A percentile compares a stretch with the other conserved stretches of the same genome.
Conservation (phyloP, 2,329 filamentous ascomycete genomes). For the Cladophialophora chaetospira region DNA sequence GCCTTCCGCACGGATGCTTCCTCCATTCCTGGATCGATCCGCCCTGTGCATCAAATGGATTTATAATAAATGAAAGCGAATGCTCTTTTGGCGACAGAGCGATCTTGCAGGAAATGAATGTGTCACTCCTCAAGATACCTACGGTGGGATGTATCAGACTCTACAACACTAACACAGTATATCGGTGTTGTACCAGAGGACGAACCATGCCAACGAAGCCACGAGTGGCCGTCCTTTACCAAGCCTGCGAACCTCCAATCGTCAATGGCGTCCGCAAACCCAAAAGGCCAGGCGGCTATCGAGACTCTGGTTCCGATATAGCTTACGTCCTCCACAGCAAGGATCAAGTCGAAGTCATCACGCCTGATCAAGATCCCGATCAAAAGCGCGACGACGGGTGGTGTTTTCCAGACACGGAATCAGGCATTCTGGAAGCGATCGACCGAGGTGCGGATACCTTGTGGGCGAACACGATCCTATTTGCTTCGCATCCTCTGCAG, state of each 20-base stretch:
- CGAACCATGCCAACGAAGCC: too few relatives aligned
- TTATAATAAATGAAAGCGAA: too few relatives aligned
- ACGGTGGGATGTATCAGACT: too few relatives aligned
- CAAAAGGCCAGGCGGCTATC: conserved; percentile 54
- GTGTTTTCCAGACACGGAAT: conserved; percentile 50
- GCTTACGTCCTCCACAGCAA: conserved; percentile 43
- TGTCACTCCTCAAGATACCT: too few relatives aligned
- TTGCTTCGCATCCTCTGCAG: conserved; percentile 53
- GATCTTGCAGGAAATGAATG: too few relatives aligned
- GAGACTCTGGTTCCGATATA: conserved; percentile 51
- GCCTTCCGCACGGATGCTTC: too few relatives aligned
- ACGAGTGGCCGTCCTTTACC: conserved; percentile 51
- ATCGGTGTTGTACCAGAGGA: too few relatives aligned
- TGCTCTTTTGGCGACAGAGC: too few relatives aligned
- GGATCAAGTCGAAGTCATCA: conserved; percentile 41
- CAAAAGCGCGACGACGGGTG: conserved; percentile 40
- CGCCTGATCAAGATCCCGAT: conserved; percentile 36
- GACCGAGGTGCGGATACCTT: conserved; percentile 48
- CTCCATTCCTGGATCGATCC: too few relatives aligned
- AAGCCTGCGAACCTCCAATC: conserved; percentile 50
- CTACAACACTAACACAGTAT: too few relatives aligned
- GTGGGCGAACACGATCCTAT: conserved; percentile 57
- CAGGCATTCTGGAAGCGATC: conserved; percentile 46
- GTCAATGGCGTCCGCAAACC: conserved; percentile 54
- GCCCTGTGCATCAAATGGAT: too few relatives aligned